phyloP scores from a whole-genome alignment of 371 early-diverging fungal genomes.

The Blakeslea trispora region DNA sequence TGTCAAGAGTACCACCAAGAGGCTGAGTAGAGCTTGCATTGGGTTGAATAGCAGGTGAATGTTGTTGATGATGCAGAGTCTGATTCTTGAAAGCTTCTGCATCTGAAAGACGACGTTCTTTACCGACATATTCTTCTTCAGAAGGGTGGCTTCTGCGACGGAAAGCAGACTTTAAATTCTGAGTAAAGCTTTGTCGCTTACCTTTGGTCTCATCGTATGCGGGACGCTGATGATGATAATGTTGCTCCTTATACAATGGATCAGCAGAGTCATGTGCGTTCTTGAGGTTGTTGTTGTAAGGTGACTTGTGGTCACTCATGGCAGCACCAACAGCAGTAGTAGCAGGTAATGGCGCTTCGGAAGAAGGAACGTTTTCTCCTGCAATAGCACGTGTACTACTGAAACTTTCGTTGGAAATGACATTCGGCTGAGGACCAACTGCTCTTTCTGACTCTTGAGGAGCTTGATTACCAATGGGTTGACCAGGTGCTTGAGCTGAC shows the following conservation, averaged over 20 bases:
- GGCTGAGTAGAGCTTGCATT: not conserved
- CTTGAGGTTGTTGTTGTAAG: not conserved
- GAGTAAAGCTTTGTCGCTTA: not conserved
- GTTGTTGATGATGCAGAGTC: not conserved
- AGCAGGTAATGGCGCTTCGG: too few relatives aligned
- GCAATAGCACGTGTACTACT: constrained; percentile 6
- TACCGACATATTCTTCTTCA: not conserved
- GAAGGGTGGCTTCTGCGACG: not conserved
- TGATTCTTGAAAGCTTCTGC: not conserved
- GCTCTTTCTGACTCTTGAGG: not conserved
- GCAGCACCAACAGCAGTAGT: too few relatives aligned
- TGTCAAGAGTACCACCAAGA: too few relatives aligned
- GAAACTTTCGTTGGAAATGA: not conserved
- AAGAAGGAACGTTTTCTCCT: constrained; percentile 1
- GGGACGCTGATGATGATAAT: not conserved
- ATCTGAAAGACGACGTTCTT: not conserved
- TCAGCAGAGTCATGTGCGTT: not conserved
- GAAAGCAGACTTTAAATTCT: not conserved
- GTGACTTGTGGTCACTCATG: too few relatives aligned
- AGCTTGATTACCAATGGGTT: too few relatives aligned
- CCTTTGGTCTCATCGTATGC: not conserved
- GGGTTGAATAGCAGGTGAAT: not conserved
- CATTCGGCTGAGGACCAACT: not conserved
- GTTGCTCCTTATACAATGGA: not conserved
- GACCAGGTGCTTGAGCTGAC: too few relatives aligned